These are phyloP conservation scores for Cercospora brassicicola DNA, from an alignment of 2,329 filamentous ascomycete species.

Conservation along the genomic window DNA sequence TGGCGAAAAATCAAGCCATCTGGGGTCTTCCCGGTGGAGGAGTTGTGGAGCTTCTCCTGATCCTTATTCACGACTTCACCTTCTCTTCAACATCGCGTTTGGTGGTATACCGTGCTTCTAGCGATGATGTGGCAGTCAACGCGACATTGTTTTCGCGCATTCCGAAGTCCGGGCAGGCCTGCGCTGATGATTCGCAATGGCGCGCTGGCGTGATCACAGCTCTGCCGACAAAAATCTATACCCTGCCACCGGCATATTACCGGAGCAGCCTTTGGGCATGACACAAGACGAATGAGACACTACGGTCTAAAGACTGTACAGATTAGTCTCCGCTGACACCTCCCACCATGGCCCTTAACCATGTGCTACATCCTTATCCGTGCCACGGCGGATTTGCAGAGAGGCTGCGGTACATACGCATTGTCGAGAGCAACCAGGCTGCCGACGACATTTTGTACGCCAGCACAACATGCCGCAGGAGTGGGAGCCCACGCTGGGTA, in stretches of 20 bases:
- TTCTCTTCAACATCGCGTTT: background rate
- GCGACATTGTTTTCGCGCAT: background rate
- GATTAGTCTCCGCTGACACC: background rate
- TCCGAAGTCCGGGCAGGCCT: background rate
- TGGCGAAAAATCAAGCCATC: background rate
- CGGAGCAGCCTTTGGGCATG: background rate
- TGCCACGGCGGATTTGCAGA: background rate
- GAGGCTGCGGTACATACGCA: background rate
- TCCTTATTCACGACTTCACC: background rate
- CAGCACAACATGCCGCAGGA: slow-evolving; percentile 3
- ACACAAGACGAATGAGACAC: background rate
- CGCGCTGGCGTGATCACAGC: background rate
- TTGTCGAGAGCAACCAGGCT: background rate
- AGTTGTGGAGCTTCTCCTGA: background rate
- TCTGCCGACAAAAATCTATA: background rate
- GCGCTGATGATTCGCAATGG: background rate
- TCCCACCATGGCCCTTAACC: background rate
- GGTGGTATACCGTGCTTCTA: background rate
- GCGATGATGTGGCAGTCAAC: background rate
- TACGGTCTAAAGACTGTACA: background rate
- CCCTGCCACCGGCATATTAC: background rate
- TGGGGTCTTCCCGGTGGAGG: background rate
- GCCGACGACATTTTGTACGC: background rate
- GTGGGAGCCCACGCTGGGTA: background rate
- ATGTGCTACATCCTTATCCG: background rate